A percentile compares a stretch with the other conserved stretches of the same genome.
phyloP scores from a whole-genome alignment of 495 filamentous ascomycete genomes.

The Cetradonia linearis region DNA sequence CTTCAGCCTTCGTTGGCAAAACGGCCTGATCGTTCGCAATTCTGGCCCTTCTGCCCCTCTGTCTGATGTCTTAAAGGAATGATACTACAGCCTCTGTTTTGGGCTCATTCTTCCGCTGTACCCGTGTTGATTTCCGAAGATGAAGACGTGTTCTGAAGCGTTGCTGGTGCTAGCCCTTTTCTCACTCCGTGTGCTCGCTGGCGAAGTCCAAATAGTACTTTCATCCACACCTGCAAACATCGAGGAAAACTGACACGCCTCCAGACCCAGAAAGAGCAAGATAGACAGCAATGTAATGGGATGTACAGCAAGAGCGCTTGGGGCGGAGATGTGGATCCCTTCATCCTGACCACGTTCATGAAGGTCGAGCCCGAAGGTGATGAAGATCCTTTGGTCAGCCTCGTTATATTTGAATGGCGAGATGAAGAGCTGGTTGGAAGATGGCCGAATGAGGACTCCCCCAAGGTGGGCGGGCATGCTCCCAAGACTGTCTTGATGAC shows the following conservation, averaged over 20 bases:
- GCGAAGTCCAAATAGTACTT: slow-evolving; percentile 55
- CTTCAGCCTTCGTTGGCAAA: slow-evolving; percentile 1
- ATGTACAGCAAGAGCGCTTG: slow-evolving; percentile 91
- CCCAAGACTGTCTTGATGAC: neutral
- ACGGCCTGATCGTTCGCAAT: neutral
- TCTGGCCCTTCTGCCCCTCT: neutral
- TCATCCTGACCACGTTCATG: slow-evolving; percentile 74
- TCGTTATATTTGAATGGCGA: slow-evolving; percentile 90
- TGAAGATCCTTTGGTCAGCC: slow-evolving; percentile 64
- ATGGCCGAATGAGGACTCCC: slow-evolving; percentile 19
- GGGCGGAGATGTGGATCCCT: slow-evolving; percentile 82
- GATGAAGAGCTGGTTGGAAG: slow-evolving; percentile 72
- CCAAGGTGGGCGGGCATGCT: slow-evolving; percentile 15
- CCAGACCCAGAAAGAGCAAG: slow-evolving; percentile 63
- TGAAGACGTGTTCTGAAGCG: slow-evolving; percentile 8
- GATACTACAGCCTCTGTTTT: neutral
- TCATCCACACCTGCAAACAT: neutral
- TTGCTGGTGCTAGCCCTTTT: slow-evolving; percentile 38
- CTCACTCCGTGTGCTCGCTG: slow-evolving; percentile 45
- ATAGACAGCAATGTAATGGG: slow-evolving; percentile 82
- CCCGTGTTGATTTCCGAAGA: neutral
- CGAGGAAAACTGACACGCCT: slow-evolving; percentile 19
- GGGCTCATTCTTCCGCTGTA: neutral
- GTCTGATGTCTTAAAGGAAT: neutral
- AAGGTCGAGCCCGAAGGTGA: slow-evolving; percentile 44